These are phyloP conservation scores for Microbotryum saponariae DNA, from an alignment of 1,284 basidiomycete genomes.

Conservation along the genomic window DNA sequence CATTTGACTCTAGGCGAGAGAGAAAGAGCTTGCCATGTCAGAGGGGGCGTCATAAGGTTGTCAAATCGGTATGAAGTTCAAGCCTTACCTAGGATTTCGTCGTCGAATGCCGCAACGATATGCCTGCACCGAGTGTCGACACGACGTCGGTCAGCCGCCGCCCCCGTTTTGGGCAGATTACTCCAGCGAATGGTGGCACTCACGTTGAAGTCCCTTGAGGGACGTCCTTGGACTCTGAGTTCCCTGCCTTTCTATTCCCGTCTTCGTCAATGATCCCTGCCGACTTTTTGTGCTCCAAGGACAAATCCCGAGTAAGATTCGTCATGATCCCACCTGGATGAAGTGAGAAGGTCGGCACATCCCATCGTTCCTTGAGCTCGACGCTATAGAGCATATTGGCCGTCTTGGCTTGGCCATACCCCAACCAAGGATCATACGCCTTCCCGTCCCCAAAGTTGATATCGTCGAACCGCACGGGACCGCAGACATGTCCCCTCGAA, in stretches of 20 bases:
- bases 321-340: conserved; percentile 12
- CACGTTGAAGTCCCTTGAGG: conserved; percentile 8
- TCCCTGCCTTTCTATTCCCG: not conserved
- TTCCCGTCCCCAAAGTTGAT: conserved; percentile 6
- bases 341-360: conserved; percentile 4
- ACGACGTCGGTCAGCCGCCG: not conserved
- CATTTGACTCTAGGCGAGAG: not conserved
- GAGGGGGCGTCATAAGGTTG: no score
- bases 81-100: not conserved
- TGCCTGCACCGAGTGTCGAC: not conserved
- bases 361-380: conserved; percentile 1
- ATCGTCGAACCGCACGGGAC: conserved; percentile 16
- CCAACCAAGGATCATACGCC: conserved; percentile 9
- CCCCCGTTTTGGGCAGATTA: not conserved
- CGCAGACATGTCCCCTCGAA: conserved; percentile 4
- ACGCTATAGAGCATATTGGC: conserved; percentile 23
- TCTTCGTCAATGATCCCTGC: conserved; percentile 1
- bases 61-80: no score
- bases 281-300: not conserved
- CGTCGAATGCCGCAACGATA: conserved; percentile 14
- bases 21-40: no score
- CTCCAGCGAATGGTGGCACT: not conserved
- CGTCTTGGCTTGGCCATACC: conserved; percentile 21
- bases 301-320: not conserved
- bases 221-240: not conserved